Evolutionary conservation across 768 basidiomycete genomes (phyloP), one percentile per base, ranked within the genome.

Genomic region (Coprinopsis sp.): DNA sequence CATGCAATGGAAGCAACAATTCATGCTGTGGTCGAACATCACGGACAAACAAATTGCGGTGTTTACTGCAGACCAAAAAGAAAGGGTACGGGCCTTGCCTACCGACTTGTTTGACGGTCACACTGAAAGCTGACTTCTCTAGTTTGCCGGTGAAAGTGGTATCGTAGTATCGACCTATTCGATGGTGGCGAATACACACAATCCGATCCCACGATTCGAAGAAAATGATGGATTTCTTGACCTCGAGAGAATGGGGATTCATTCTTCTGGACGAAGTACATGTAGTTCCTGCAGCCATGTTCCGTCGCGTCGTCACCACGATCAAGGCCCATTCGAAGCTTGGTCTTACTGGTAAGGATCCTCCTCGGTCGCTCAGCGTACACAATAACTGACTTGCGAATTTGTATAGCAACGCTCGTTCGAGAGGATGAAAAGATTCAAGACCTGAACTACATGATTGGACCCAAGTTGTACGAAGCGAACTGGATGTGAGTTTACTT

Each of bases 181-280:
- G 3, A 99, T 99, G 96, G 94, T 99, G 42, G 95, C 96, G 24
- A 97, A 97, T 63, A 96, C 92, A 2, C 90, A 93, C 59, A 96
- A 97, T n/a, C 63, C 82, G 96, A 54, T 96, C 96, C n/a, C 92
- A 98, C 62, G 93, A 95, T 60, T 90, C 96, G 14, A 93, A 96
- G 72, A 96, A 98, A 73, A 97, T 98, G 91, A 99, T 99, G 96
- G 94, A 99, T 55, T 99, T 98, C 61, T 65, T 99, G 36, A 91
- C 91, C 23, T 93, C 91, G n/a, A 75, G 95, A 44, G 96, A 99
- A 66, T 99, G 96, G 96, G 96, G 96, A 7, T 97, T 97, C 67
- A 88, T 99, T 53, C 73, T 99, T 16, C 74, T 99, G 33, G 96
- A 99, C 59, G 96, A 99, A 68, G 96, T 98, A 16, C 96, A 99